Evolutionary conservation across 352 stramenopile species (phyloP), one percentile per base, ranked within the genome.

Genomic region (Globisporangium paroecandrum): DNA sequence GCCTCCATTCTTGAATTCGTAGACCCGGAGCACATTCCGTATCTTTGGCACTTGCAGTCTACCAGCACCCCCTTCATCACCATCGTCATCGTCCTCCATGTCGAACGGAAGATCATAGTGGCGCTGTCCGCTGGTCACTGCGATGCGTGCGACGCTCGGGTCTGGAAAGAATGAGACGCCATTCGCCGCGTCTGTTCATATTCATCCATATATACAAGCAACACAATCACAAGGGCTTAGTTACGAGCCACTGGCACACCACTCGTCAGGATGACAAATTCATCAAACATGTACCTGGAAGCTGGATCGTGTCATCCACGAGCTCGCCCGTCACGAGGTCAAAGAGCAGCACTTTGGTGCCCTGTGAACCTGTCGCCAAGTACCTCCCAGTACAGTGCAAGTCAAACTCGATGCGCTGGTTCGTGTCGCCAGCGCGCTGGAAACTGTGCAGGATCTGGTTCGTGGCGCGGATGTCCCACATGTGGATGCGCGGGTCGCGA

Each of bases 381-480:
- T 89, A 89, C 4, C 75, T 69, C 0, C 83, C 86, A 0, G 74
- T 72, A 64, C 76, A 78, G 69, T 94, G 84, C 41, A 95, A 64
- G 58, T 93, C 89, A 75, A 96, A 91, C 66, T 83, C 74, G 22
- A 96, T 77, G 20, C 80, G 74, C 75, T 95, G 82, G 72, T 94
- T 93, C 59, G 83, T 91, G 57, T 90, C 79, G 4, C 78, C 77
- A 3, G 81, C 69, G 10, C 87, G 77, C 49, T 79, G 63, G 47
- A 93, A 90, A 53, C 78, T 81, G 46, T 89, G 69, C 27, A 92
- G 64, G 66, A 92, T 88, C 62, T 87, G 69, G 27, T 81, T 89
- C 22, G 82, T 81, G 13, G 79, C 74, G 46, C 90, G 87, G 22
- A 97, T 85, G 72, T 97, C 90, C 87, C 89, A 97, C 69, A 83